A percentile compares a stretch with the other conserved stretches of the same genome.
Conservation (phyloP, 352 stramenopile genomes). For the Pythium periplocum region DNA sequence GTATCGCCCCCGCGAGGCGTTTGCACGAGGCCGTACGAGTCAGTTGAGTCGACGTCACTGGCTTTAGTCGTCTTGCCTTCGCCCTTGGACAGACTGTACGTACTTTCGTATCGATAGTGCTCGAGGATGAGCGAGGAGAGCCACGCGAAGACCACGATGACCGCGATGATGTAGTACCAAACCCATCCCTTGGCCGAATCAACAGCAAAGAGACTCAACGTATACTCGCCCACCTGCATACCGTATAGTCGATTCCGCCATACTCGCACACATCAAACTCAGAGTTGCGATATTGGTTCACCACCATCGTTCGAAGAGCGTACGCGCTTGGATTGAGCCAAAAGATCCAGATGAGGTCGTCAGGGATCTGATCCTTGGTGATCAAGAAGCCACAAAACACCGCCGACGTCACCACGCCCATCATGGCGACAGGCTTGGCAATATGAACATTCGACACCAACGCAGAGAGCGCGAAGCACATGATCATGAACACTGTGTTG, state of each 20-base stretch:
- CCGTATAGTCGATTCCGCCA: slow-evolving; percentile 21
- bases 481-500: slow-evolving; percentile 35
- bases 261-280: slow-evolving; percentile 14
- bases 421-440: slow-evolving; percentile 24
- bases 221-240: slow-evolving; percentile 19
- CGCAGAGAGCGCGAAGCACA: slow-evolving; percentile 21
- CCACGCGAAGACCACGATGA: slow-evolving; percentile 23
- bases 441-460: slow-evolving; percentile 34
- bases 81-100: slow-evolving; percentile 11
- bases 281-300: slow-evolving; percentile 22
- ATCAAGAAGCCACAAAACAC: slow-evolving; percentile 36
- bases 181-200: slow-evolving; percentile 21
- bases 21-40: slow-evolving; percentile 11
- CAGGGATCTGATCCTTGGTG: slow-evolving; percentile 24
- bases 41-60: slow-evolving; percentile 1
- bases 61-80: neutral
- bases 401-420: slow-evolving; percentile 20
- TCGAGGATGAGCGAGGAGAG: slow-evolving; percentile 29
- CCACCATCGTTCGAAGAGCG: slow-evolving; percentile 19
- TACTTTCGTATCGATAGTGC: slow-evolving; percentile 20
- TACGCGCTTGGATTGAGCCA: slow-evolving; percentile 33
- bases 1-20: slow-evolving; percentile 4
- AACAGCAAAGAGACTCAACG: slow-evolving; percentile 20
- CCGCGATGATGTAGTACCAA: slow-evolving; percentile 17
- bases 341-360: slow-evolving; percentile 31